Base-by-base conservation (phyloP, 345 rosid genomes). In the Aquilaria malaccensis region DNA sequence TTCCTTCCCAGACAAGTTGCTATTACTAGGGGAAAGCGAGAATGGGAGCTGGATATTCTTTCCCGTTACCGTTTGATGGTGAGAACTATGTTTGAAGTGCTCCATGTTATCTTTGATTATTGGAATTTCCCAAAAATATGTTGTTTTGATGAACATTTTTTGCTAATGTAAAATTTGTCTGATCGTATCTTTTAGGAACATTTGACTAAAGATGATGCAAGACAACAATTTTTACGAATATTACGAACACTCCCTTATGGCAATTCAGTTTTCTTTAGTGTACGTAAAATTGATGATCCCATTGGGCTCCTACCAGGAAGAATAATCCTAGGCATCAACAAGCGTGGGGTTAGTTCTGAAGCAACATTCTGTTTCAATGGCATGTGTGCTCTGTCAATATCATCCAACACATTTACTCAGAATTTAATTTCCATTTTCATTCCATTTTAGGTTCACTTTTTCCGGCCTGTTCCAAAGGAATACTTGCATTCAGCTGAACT, bases 261-360 rank as follows among this genome's bases (percentile, higher is more conserved):
- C 57, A 90, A 86, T 68, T 94, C 99, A 4, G 89, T 94, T 45
- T 94, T 94, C 81, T 94, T 90, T 31, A 72, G 95, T 29, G 95
- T 90, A 49, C 91, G 97, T 59, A 94, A 90, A 76, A 94, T 94
- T 66, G 99, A 87, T 76, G 99, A 94, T 86, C 97, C 99, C 3
- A 94, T 88, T 70, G 99, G 97, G 33, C 95, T 94, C 79, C 72
- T 94, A 69, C 99, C 96, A 0, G 99, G 99, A 46, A 68, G 94
- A 60, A 88, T 94, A 45, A 77, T 94, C 73, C 67, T 94, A 83
- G 99, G 99, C 41, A 94, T 94, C 70, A 90, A 94, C 70, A 94
- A 83, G 77, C 92, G 97, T 55, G 99, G 97, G 91, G 99, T 94
- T 50, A 80, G 95, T 78, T 49, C 62, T 57, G 13, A 67, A 12